Evolutionary conservation across 1,284 basidiomycete genomes (phyloP), one percentile per base, ranked within the genome.

Genomic region (Cutaneotrichosporon curvatum): DNA sequence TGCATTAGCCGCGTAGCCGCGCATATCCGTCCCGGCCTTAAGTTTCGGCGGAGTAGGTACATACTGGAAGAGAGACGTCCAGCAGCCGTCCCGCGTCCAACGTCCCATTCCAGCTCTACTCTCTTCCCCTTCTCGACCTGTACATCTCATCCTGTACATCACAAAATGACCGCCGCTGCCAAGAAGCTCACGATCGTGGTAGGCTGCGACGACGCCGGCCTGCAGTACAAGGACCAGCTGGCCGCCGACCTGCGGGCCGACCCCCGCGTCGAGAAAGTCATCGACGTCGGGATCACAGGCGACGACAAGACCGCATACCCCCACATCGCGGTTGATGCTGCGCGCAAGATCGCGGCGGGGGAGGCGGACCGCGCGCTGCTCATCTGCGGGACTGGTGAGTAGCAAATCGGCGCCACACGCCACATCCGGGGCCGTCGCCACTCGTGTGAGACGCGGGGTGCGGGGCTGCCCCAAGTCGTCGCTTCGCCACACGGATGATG

Each of bases 301-400:
- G 35, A 28, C 31, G 58, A 62, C 45, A 66, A 67, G 53, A 74
- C 72, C 11, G 68, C 72, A 11, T 75, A 75, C 53, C 74, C 74
- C 0, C 68, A 72, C 54, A 63, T 73, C 15, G 73, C 71, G 11
- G 67, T 74, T 37, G 68, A 62, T 16, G 73, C 72, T 0, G 74
- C 72, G 4, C 58, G 63, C 50, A 72, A 68, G 56, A 62, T 75
- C 9, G 63, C 65, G 4, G 54, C 53, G 22, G 73, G 73, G 11
- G 70, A 74, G 49, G 73, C 69, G 12, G 71, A 75, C 55, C 63
- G 74, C 35, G 74, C 68, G 0, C 59, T 75, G 18, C 59, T 75
- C 51, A 65, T 75, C 44, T 75, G 73, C 50, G 74, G 73, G 8
- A 75, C 73, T 25, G 72, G 73, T 61, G 45, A 48, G 55, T 54